phyloP scores from a whole-genome alignment of 1,284 basidiomycete species.

The Puccinia brachypodii region DNA sequence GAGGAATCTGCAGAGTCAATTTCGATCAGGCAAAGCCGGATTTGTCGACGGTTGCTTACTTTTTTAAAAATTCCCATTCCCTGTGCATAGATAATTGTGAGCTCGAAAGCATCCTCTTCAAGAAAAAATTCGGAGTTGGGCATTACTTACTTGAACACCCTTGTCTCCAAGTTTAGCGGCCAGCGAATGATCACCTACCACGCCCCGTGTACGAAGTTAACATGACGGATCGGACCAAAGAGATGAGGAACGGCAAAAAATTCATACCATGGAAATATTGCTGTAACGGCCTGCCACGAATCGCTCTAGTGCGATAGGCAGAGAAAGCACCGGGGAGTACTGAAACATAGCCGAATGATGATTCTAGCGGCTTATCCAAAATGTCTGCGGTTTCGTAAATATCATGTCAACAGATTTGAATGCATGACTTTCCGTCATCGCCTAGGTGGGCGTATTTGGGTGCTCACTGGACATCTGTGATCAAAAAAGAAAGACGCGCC shows the following conservation, averaged over 20 bases:
- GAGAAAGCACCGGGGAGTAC: slow-evolving; percentile 96
- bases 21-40: neutral
- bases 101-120: neutral
- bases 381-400: slow-evolving; percentile 3
- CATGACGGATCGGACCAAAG: neutral
- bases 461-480: slow-evolving; percentile 39
- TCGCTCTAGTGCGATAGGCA: slow-evolving; percentile 86
- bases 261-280: slow-evolving; percentile 95
- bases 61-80: slow-evolving; percentile 96
- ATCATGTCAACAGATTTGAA: neutral
- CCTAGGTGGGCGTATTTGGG: too few species aligned
- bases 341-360: slow-evolving; percentile 90
- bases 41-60: slow-evolving; percentile 54
- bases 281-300: slow-evolving; percentile 85
- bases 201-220: neutral
- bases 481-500: neutral
- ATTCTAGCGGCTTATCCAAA: slow-evolving; percentile 85
- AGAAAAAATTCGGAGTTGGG: neutral
- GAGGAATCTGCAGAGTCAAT: neutral
- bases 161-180: slow-evolving; percentile 90
- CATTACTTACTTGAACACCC: slow-evolving; percentile 68
- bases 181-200: slow-evolving; percentile 58
- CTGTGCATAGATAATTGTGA: neutral
- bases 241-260: slow-evolving; percentile 60
- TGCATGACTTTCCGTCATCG: too few species aligned